phyloP scores from a whole-genome alignment of 441 rosid species.

The Eruca vesicaria region DNA sequence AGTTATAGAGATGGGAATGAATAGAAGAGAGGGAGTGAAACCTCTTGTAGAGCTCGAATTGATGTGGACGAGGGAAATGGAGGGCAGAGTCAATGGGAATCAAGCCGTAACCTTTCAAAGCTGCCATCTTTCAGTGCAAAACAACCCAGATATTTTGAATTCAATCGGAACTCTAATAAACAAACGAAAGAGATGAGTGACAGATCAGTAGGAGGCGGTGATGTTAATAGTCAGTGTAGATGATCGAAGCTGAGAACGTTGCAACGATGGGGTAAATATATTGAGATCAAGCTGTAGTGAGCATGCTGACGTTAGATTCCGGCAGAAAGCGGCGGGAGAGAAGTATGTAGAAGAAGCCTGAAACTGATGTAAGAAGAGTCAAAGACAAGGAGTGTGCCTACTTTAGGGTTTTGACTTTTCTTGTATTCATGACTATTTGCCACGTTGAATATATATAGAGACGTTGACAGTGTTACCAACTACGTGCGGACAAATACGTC shows the following conservation, averaged over 20 bases:
- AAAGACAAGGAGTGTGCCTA: not conserved
- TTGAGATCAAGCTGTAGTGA: not conserved
- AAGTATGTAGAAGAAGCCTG: not conserved
- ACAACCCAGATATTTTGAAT: not conserved
- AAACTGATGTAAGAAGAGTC: not conserved
- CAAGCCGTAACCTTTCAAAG: conserved; percentile 39
- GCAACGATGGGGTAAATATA: not conserved
- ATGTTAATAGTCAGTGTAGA: conserved; percentile 21
- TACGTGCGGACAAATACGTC: not conserved
- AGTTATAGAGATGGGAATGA: not conserved
- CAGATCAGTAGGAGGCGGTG: conserved; percentile 29
- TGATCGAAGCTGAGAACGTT: conserved; percentile 7
- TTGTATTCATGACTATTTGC: not conserved
- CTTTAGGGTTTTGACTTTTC: conserved; percentile 7
- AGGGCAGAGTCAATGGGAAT: conserved; percentile 37
- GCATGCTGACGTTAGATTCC: conserved; percentile 31
- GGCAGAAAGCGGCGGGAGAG: conserved; percentile 11
- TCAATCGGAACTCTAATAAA: not conserved
- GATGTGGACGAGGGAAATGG: conserved; percentile 38
- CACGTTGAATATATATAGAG: not conserved
- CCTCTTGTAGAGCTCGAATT: conserved; percentile 40
- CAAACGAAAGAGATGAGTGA: not conserved
- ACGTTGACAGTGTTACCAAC: not conserved
- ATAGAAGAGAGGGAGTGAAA: not conserved
- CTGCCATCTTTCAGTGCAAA: conserved; percentile 26